phyloP scores from a whole-genome alignment of 2,329 filamentous ascomycete genomes.

The Aspergillus phoenicis region DNA sequence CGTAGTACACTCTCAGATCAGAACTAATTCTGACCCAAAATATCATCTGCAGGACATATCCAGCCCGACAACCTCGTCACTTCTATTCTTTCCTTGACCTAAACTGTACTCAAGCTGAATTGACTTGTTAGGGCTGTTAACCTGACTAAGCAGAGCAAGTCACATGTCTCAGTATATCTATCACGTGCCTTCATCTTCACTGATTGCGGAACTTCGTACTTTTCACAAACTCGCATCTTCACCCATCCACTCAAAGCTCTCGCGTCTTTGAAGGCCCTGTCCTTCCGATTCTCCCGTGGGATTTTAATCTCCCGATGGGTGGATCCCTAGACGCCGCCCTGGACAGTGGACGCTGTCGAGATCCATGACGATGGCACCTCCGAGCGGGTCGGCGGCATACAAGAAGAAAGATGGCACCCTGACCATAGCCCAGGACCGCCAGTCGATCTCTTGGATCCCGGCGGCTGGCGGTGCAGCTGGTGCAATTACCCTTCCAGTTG shows the following conservation, averaged over 20 bases:
- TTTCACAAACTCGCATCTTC: conserved; percentile 11
- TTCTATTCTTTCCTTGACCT: neutral
- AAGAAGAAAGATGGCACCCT: conserved; percentile 95
- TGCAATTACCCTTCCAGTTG: conserved; percentile 68
- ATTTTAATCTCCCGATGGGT: conserved; percentile 37
- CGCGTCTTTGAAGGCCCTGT: conserved; percentile 20
- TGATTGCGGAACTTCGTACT: neutral
- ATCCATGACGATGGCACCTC: conserved; percentile 47
- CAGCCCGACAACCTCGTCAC: neutral
- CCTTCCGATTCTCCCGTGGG: conserved; percentile 24
- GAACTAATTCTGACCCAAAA: too few species aligned
- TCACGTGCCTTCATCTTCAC: neutral
- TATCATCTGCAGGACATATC: neutral
- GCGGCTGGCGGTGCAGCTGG: conserved; percentile 63
- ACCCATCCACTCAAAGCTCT: conserved; percentile 12
- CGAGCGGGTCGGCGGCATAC: conserved; percentile 72
- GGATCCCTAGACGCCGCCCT: conserved; percentile 35
- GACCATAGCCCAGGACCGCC: conserved; percentile 71
- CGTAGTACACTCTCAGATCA: too few species aligned
- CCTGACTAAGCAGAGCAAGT: neutral
- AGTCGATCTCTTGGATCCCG: conserved; percentile 79
- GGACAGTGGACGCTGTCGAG: conserved; percentile 43
- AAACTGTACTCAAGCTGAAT: neutral
- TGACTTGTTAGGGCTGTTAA: neutral
- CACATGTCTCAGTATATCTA: neutral